Evolutionary conservation across 2,329 filamentous ascomycete genomes (phyloP).

Genomic region (Emergomyces orientalis): DNA sequence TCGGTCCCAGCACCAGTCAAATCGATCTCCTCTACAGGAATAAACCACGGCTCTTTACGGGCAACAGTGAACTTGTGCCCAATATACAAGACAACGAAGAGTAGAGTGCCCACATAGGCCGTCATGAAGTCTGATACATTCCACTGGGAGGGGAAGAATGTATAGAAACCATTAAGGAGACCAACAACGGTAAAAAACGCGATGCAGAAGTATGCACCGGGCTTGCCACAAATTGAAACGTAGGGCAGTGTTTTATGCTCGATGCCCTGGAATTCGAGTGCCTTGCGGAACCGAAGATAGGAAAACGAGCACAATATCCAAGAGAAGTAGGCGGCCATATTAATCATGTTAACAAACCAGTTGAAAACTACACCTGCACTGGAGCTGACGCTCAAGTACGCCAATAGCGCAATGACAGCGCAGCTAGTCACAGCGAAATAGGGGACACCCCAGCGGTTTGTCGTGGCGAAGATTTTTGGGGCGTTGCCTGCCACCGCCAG

Average conservation of each 20-base stretch:
- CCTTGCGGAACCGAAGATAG: not conserved
- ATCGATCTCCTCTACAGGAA: not conserved
- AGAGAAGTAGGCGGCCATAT: constrained; percentile 3
- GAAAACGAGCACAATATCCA: not conserved
- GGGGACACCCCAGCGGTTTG: constrained; percentile 13
- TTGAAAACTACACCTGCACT: constrained; percentile 13
- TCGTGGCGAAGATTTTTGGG: constrained; percentile 23
- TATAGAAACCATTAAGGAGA: not conserved
- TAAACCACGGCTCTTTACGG: not conserved
- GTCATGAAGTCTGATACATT: not conserved
- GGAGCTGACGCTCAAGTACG: constrained; percentile 14
- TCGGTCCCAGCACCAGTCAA: not conserved
- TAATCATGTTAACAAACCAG: constrained; percentile 16
- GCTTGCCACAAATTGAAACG: not conserved
- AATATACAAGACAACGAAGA: not conserved
- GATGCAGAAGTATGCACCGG: not conserved
- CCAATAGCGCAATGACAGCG: constrained; percentile 10
- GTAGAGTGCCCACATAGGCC: not conserved
- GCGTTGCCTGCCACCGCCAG: constrained; percentile 33
- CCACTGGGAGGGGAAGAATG: not conserved
- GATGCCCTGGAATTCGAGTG: not conserved
- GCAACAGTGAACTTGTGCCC: not conserved
- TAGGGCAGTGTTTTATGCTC: not conserved
- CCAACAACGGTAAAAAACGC: not conserved
- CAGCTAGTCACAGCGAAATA: constrained; percentile 14